Evolutionary conservation across 345 rosid genomes (phyloP).

Genomic region (Mallotus nudiflorus): DNA sequence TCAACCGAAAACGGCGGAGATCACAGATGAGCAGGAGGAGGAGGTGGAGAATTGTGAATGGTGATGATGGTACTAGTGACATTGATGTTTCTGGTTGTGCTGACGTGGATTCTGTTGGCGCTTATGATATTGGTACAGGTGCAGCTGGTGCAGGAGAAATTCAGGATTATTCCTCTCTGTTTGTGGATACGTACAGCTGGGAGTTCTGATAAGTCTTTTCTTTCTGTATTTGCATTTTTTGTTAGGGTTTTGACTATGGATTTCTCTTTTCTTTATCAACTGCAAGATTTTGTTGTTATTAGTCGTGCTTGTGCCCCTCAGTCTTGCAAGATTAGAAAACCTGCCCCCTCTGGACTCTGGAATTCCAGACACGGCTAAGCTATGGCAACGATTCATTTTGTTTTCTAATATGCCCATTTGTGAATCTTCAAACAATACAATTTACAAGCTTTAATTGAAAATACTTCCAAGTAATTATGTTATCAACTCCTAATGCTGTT

Average conservation of each 20-base stretch:
- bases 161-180: not conserved
- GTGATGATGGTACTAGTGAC: not conserved
- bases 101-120: not conserved
- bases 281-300: not conserved
- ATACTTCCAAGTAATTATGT: too few species aligned
- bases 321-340: not conserved
- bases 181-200: constrained; percentile 18
- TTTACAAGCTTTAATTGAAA: too few species aligned
- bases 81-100: not conserved
- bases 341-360: too few species aligned
- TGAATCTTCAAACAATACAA: too few species aligned
- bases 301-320: not conserved
- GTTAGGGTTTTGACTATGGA: not conserved
- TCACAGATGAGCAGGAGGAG: constrained; percentile 5
- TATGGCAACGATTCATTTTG: too few species aligned
- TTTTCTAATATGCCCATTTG: too few species aligned
- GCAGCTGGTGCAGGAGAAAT: not conserved
- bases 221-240: not conserved
- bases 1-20: constrained; percentile 15
- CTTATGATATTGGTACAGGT: not conserved
- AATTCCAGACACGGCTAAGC: too few species aligned
- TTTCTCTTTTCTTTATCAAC: not conserved
- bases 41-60: not conserved
- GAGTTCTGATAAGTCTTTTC: not conserved
- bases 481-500: too few species aligned